phyloP scores from a whole-genome alignment of 331 rosid species.

The Pyrus hybrid region DNA sequence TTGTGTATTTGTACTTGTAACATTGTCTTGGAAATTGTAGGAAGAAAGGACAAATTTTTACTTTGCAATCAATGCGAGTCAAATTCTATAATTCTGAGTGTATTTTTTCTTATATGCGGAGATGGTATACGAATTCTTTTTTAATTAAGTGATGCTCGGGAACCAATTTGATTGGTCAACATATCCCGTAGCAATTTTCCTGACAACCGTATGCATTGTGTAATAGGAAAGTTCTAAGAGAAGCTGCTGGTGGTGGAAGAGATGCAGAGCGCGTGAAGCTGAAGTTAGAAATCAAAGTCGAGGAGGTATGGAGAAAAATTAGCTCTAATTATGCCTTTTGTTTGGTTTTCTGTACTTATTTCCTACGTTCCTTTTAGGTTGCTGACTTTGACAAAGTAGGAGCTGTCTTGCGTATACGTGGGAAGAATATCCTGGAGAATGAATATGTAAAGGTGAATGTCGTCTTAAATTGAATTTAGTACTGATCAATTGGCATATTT shows the following conservation, averaged over 20 bases:
- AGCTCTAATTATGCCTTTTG: neutral
- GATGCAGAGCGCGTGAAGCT: constrained; percentile 83
- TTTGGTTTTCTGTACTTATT: neutral
- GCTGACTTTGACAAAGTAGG: constrained; percentile 91
- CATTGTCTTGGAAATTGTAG: too few relatives aligned
- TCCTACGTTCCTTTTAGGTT: constrained; percentile 30
- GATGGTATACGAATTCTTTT: neutral
- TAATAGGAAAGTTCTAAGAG: constrained; percentile 78
- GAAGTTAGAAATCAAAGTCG: constrained; percentile 84
- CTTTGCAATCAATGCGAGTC: neutral
- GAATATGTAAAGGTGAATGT: constrained; percentile 77
- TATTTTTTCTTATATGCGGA: neutral
- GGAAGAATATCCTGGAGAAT: constrained; percentile 77
- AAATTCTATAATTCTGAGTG: too few relatives aligned
- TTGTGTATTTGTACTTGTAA: too few relatives aligned
- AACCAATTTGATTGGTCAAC: neutral
- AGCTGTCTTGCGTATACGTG: constrained; percentile 73
- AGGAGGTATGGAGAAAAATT: constrained; percentile 46
- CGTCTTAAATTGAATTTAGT: neutral
- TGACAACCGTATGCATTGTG: neutral
- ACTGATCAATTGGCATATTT: neutral
- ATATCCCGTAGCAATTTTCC: neutral
- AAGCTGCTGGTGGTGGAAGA: constrained; percentile 76
- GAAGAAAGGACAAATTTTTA: neutral
- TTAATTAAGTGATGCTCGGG: neutral